Evolutionary conservation across 2,329 filamentous ascomycete genomes (phyloP), one percentile per base, ranked within the genome.

Genomic region (Metarhizium rileyi): DNA sequence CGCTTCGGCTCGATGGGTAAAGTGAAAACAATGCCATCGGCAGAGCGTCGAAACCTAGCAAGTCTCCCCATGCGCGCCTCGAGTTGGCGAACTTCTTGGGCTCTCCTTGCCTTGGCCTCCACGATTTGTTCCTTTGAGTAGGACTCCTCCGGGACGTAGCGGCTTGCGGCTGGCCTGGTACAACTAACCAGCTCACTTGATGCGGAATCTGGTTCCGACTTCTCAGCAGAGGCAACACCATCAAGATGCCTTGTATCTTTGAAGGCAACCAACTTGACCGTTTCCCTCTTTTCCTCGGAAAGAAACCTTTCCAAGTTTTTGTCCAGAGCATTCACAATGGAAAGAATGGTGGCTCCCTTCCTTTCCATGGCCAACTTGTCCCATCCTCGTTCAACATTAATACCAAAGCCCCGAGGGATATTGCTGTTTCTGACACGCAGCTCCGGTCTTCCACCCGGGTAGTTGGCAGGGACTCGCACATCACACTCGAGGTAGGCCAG

Each of bases 341-440:
- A 73, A 44, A 91, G 69, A 0, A 93, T 67, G 0, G 84, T 87
- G 9, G 71, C 68, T 5, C 68, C 74, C 4, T 69, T 69, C 40
- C 76, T 72, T 41, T 78, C 76, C 38, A 74, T 65, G 0, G 80
- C 79, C 46, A 91, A 73, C 36, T 68, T 72, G 52, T 84, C 78
- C 70, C 88, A 93, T 8, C 86, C 87, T 55, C 72, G 75, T 62
- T 90, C 86, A 35, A 93, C 78, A 65, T 90, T 91, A 64, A 87
- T 77, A 59, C 83, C 77, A 61, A 86, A 90, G 1, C 81, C 84
- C 53, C 82, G 72, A 2, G 82, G 83, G 58, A 89, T 87, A 56
- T 75, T 82, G 54, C 77, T 76, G 60, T 90, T 90, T 52, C 66
- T 73, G 46, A 91, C 78, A 18, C 74, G 74, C 48, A 93, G 69